Conservation (phyloP, 2,329 filamentous ascomycete genomes). For the Coccinonectria pachysandricola region DNA sequence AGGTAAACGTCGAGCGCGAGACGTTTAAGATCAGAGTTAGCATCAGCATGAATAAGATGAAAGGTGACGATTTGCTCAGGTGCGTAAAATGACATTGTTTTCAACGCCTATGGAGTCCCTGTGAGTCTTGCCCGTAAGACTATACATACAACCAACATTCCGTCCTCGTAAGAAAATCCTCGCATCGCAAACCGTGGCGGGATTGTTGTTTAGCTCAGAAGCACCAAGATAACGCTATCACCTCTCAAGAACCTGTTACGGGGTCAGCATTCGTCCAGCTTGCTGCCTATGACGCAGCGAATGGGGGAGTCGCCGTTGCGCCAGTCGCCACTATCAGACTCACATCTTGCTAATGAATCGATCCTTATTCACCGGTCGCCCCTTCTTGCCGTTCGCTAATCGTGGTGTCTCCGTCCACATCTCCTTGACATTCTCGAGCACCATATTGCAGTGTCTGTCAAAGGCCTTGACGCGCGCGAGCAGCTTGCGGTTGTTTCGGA, state of each 20-base stretch:
- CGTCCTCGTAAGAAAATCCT: slow-evolving; percentile 16
- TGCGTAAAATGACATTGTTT: slow-evolving; percentile 19
- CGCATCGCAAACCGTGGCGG: slow-evolving; percentile 7
- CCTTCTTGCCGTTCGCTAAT: slow-evolving; percentile 76
- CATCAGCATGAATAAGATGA: too few species aligned
- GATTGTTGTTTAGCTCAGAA: slow-evolving; percentile 52
- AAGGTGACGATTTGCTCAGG: too few species aligned
- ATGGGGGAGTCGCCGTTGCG: neutral
- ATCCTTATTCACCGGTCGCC: slow-evolving; percentile 90
- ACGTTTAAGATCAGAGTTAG: too few species aligned
- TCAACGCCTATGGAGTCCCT: slow-evolving; percentile 29
- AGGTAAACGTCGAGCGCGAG: neutral
- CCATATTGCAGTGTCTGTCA: slow-evolving; percentile 98
- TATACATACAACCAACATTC: slow-evolving; percentile 18
- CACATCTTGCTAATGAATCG: slow-evolving; percentile 97
- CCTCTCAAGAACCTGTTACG: slow-evolving; percentile 67
- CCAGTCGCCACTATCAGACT: slow-evolving; percentile 22
- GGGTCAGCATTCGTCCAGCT: slow-evolving; percentile 11
- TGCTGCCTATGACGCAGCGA: neutral
- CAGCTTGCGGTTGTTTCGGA: slow-evolving; percentile 96
- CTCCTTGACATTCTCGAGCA: slow-evolving; percentile 85
- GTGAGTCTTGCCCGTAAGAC: slow-evolving; percentile 21
- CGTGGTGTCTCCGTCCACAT: slow-evolving; percentile 98
- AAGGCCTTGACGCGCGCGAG: slow-evolving; percentile 97
- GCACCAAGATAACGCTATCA: slow-evolving; percentile 78